Conservation (phyloP, 2,329 filamentous ascomycete species). For the Aschersonia sp. region DNA sequence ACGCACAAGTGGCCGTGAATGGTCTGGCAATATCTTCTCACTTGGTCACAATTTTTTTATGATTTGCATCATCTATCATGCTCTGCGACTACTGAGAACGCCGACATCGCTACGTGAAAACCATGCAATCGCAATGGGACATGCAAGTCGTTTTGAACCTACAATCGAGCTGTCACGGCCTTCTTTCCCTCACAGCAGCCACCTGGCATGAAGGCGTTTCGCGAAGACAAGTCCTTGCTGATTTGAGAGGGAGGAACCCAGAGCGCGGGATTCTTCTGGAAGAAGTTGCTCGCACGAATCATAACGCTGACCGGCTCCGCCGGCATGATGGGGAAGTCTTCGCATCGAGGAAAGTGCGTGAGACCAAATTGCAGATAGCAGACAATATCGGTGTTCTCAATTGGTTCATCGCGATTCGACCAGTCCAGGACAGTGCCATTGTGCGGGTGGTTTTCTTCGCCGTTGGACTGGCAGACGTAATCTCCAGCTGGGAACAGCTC, state of each 20-base stretch:
- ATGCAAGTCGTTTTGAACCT: not conserved
- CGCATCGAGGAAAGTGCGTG: conserved; percentile 45
- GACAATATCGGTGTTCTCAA: conserved; percentile 34
- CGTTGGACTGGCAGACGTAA: conserved; percentile 30
- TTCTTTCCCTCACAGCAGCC: conserved; percentile 5
- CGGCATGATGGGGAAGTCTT: conserved; percentile 58
- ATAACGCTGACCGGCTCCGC: conserved; percentile 37
- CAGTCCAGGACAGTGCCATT: conserved; percentile 26
- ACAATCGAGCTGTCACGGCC: conserved; percentile 8
- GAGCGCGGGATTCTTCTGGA: conserved; percentile 32
- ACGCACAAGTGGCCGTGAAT: no score
- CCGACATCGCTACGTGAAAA: no score
- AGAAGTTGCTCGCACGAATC: conserved; percentile 37
- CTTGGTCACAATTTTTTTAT: no score
- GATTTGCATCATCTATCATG: no score
- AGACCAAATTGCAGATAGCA: conserved; percentile 37
- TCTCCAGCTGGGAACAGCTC: conserved; percentile 27
- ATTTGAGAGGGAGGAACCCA: conserved; percentile 29
- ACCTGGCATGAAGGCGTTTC: conserved; percentile 6
- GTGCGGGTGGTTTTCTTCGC: conserved; percentile 12
- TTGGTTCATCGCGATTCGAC: conserved; percentile 30
- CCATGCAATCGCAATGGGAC: not conserved
- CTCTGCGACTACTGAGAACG: no score
- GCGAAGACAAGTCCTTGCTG: conserved; percentile 15
- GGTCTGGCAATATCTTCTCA: no score